A percentile compares a stretch with the other conserved stretches of the same genome.
Conservation (phyloP, 2,329 filamentous ascomycete genomes). For the Neofusicoccum parvum region DNA sequence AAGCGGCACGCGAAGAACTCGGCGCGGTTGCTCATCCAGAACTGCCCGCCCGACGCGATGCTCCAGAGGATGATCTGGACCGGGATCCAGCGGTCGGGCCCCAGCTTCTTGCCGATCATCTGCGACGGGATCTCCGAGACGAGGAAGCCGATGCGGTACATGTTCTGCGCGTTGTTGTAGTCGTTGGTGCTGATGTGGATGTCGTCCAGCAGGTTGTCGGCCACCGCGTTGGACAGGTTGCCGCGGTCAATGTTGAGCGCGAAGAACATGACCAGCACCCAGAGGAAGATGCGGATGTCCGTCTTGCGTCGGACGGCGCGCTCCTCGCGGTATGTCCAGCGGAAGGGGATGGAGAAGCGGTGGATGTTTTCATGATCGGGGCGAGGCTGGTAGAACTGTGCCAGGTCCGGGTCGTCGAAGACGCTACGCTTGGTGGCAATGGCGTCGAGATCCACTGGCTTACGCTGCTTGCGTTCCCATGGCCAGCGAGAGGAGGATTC, state of each 20-base stretch:
- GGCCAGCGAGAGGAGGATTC: background rate
- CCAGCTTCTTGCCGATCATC: conserved; percentile 49
- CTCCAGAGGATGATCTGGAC: conserved; percentile 64
- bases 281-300: conserved; percentile 53
- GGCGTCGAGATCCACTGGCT: background rate
- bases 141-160: conserved; percentile 81
- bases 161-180: conserved; percentile 44
- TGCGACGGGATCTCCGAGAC: conserved; percentile 51
- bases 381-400: conserved; percentile 61
- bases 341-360: conserved; percentile 59
- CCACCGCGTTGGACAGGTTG: conserved; percentile 45
- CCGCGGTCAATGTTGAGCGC: conserved; percentile 55
- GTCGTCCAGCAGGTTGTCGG: conserved; percentile 38
- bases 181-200: conserved; percentile 39
- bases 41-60: conserved; percentile 59
- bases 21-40: background rate
- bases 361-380: conserved; percentile 61
- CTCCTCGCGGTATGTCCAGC: conserved; percentile 61
- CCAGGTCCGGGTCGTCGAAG: conserved; percentile 55
- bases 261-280: conserved; percentile 58
- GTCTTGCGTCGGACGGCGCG: conserved; percentile 57
- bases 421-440: conserved; percentile 13
- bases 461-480: background rate
- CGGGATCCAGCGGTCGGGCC: conserved; percentile 54
- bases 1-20: conserved; percentile 42